Percentiles rank a stretch among this genome's conserved stretches.
Evolutionary conservation across 1,284 basidiomycete genomes (phyloP).

Genomic region (Ustilago sp.): DNA sequence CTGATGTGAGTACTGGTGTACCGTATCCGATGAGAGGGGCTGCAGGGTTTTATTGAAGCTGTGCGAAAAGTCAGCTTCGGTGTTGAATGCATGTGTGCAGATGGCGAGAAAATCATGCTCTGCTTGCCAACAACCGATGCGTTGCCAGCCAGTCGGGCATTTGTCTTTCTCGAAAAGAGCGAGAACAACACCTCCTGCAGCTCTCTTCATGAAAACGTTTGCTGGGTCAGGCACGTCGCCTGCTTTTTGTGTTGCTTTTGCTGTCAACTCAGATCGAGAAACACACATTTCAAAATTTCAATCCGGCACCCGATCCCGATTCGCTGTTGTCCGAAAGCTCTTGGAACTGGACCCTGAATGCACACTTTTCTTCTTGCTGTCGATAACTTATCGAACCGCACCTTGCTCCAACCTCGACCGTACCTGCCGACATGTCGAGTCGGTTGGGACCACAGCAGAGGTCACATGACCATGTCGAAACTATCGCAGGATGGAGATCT

Average conservation of each 20-base stretch:
- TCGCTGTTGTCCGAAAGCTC: neutral
- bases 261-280: neutral
- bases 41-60: slow-evolving; percentile 32
- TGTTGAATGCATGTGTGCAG: slow-evolving; percentile 33
- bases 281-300: neutral
- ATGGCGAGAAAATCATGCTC: neutral
- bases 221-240: slow-evolving; percentile 16
- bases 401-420: neutral
- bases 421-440: neutral
- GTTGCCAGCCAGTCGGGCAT: neutral
- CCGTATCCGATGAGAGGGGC: neutral
- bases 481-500: neutral
- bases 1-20: neutral
- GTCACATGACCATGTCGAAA: neutral
- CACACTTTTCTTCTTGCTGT: neutral
- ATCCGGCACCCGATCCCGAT: neutral
- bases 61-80: slow-evolving; percentile 18
- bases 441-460: neutral
- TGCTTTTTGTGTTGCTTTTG: slow-evolving; percentile 3
- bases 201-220: slow-evolving; percentile 1
- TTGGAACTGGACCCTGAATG: neutral
- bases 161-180: neutral
- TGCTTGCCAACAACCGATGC: no score
- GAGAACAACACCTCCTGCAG: slow-evolving; percentile 15
- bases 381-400: neutral